Base-by-base conservation (phyloP, 1,284 basidiomycete genomes). In the Cutaneotrichosporon sp. region DNA sequence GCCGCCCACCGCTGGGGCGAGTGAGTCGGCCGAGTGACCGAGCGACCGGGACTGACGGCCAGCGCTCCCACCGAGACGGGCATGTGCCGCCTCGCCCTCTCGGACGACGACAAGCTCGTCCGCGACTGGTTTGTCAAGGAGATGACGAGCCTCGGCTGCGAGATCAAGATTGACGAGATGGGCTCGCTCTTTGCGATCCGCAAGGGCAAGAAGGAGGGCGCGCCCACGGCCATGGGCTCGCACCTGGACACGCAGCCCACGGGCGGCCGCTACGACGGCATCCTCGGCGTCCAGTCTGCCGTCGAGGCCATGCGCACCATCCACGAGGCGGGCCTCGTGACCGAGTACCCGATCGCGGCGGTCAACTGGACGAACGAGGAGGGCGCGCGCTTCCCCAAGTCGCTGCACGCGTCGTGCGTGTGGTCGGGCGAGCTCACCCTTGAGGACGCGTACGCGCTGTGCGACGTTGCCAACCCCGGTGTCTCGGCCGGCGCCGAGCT, bases 141-240 rank as follows among this genome's bases (percentile, higher is more conserved):
- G 63, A 65, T 67, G 45, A 54, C 66, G 43, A 62, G 62, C 27
- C 68, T 77, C 2, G 75, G 73, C 0, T 77, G 74, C 60, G 53
- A 59, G 16, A 68, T 76, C 47, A 69, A 65, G n/a, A 60, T 71
- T 9, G 70, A 72, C 56, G 20, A 58, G 24, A 76, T 77, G 72
- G 75, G 75, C 13, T 75, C 76, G 66, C 74, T 74, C 66, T 77
- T 75, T 52, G 68, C 71, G 24, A 63, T 72, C 25, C 65, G 67
- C 1, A 56, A 60, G 5, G 74, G 73, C n/a, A 61, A 61, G 51
- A 50, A 56, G 27, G 58, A 59, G 16, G 59, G 59, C 4, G 52
- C 65, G 16, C 72, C 72, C 9, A 69, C 68, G 14, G 72, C 69
- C 18, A 71, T 73, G 63, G 72, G 70, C 9, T 65, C 61, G 7